Evolutionary conservation across 176 grass and related monocot genomes (phyloP), one percentile per base, ranked within the genome.

Genomic region (Rhynchospora breviuscula): DNA sequence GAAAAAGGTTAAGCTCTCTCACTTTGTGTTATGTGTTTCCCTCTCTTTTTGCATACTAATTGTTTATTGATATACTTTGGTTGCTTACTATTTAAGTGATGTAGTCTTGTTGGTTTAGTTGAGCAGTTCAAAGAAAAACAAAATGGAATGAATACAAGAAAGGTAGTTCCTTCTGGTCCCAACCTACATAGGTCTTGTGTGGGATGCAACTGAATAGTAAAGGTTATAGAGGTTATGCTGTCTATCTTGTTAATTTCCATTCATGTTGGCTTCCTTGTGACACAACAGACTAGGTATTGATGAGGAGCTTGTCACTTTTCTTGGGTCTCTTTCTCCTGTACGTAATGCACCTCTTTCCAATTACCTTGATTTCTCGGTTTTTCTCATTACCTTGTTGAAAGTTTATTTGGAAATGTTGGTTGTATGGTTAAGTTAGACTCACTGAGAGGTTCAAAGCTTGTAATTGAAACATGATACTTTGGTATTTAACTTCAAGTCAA

Each of bases 251-350:
- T 51, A 19, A 66, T 2, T 81, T 81, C 45, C 18, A 46, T 81
- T 44, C 8, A 69, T 91, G 56, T 59, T 57, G 79, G 81, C 44
- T 26, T 86, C 29, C 5, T 59, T 26, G 45, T 71, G 62, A 14
- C 68, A 81, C 66, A 49, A 44, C 91, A 99, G 89, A 80, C 77
- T 95, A 81, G 96, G 96, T 83, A 99, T 99, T 89, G 96, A 99
- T 63, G 93, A 93, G 60, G 93, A 99, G 47, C 93, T 99, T 48
- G 96, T 93, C 58, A 81, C 81, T 48, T 56, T 99, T 23, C 61
- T 99, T 53, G 96, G 93, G 45, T 83, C 10, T 54, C 59, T 91
- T 85, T 99, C 96, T 90, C 91, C 89, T 84, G 93, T 93, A 90
- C 51, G 91, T 86, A 68, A 59, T 17, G 18, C 46, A 4, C 47